Base-by-base conservation (phyloP, 225 moss, liverwort and hornwort species). In the Rhytidiadelphus loreus region DNA sequence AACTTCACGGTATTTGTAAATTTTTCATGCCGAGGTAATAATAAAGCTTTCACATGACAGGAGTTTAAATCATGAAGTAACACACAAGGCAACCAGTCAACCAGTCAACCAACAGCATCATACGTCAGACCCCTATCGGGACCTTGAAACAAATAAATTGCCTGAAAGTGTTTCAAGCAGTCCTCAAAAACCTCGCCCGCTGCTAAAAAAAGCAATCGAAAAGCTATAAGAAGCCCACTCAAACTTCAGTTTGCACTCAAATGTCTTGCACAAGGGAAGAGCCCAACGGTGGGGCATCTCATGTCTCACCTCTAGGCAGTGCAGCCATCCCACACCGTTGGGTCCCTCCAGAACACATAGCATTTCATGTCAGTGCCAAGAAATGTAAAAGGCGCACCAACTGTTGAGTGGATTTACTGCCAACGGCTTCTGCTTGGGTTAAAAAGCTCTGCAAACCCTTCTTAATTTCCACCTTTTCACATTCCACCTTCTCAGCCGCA, bases 401-500 rank as follows among this genome's bases (percentile, higher is more conserved):
- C 91, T 92, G 92, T 88, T 91, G 84, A 53, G 91, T 71, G 68
- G 94, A 92, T 86, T 92, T 80, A 81, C 63, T 82, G 69, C 77
- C 85, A 75, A 92, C 89, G 63, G 87, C 87, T 83, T 95, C 93
- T 86, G 94, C 90, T 89, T 90, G 91, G n/a, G 74, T 72, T 71
- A 97, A 88, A 80, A 95, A 89, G 83, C 80, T 87, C 88, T 95
- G 91, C 59, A 97, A 90, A 41, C 89, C 94, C 90, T 93, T 95
- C 88, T 93, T 94, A 13, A 96, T 94, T 79, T 95, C 95, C 90
- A 82, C 61, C 88, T 92, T 95, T 44, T 95, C 95, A 92, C 88
- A 89, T 71, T 92, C 95, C 78, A 90, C 88, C 74, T 90, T 90
- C 87, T 93, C 95, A 65, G 89, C 90, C 85, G 81, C 91, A 77